phyloP scores from a whole-genome alignment of 2,329 filamentous ascomycete genomes.

The Cytospora chrysosperma region DNA sequence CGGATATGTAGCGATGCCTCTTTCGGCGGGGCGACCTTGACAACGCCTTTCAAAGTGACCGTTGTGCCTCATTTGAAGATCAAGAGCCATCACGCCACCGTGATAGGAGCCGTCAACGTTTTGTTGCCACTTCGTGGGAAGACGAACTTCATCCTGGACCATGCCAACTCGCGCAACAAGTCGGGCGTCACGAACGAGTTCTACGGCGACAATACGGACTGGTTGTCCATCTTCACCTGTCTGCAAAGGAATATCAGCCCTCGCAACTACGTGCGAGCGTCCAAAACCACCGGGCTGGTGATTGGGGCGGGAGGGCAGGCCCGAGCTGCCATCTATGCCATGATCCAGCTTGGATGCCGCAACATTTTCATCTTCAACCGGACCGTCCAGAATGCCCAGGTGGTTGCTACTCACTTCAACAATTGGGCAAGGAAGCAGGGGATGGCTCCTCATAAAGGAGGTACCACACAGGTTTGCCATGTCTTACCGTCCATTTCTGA shows the following conservation, averaged over 20 bases:
- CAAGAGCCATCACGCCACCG: conserved; percentile 65
- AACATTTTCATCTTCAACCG: conserved; percentile 73
- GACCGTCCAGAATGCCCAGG: conserved; percentile 58
- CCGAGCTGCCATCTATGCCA: conserved; percentile 69
- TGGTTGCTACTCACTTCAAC: conserved; percentile 67
- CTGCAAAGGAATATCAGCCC: conserved; percentile 69
- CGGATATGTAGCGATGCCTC: conserved; percentile 56
- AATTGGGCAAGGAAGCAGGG: conserved; percentile 41
- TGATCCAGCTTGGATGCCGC: conserved; percentile 70
- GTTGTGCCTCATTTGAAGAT: conserved; percentile 64
- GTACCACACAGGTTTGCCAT: conserved; percentile 41
- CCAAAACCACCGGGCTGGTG: conserved; percentile 53
- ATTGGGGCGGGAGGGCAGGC: conserved; percentile 71
- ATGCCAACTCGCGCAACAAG: conserved; percentile 58
- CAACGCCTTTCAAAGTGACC: conserved; percentile 69
- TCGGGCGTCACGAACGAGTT: conserved; percentile 61
- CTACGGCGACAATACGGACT: conserved; percentile 55
- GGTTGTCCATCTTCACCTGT: conserved; percentile 48
- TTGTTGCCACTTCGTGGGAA: conserved; percentile 63
- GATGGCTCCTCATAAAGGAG: conserved; percentile 36
- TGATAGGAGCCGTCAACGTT: conserved; percentile 72
- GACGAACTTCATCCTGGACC: conserved; percentile 49
- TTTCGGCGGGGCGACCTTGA: conserved; percentile 66
- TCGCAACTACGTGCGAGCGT: conserved; percentile 57
- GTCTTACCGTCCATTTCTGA: conserved; percentile 59